Evolutionary conservation across 176 grass and related monocot genomes (phyloP).

Genomic region (Pontederia paniculata): DNA sequence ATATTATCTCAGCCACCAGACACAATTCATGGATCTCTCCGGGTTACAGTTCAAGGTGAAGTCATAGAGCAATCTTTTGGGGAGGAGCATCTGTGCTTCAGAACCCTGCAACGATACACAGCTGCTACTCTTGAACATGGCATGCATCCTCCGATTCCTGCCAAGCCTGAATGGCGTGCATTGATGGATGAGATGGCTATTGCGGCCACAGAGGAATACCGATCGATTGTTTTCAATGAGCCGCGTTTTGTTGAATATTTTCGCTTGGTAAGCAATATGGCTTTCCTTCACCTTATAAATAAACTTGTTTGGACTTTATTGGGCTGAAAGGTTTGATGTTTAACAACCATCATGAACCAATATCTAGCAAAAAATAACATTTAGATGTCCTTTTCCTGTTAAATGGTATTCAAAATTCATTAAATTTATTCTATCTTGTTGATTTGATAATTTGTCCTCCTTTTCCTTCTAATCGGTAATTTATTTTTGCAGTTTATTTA

Average conservation of each 20-base stretch:
- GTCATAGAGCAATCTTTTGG: conserved; percentile 95
- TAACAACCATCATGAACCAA: too few relatives aligned
- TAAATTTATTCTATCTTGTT: too few relatives aligned
- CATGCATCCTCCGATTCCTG: conserved; percentile 72
- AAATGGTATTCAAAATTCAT: too few relatives aligned
- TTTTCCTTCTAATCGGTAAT: too few relatives aligned
- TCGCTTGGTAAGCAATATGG: conserved; percentile 52
- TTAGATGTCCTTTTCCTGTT: too few relatives aligned
- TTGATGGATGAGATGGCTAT: conserved; percentile 89
- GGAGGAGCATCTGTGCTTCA: conserved; percentile 94
- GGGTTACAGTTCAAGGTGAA: conserved; percentile 92
- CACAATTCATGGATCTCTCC: conserved; percentile 79
- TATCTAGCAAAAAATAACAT: too few relatives aligned
- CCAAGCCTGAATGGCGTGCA: conserved; percentile 77
- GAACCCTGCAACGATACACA: conserved; percentile 82
- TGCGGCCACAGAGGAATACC: conserved; percentile 72
- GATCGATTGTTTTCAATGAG: conserved; percentile 85
- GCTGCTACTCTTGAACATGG: conserved; percentile 95
- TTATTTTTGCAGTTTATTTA: too few relatives aligned
- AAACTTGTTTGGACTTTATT: background rate
- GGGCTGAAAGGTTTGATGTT: too few relatives aligned
- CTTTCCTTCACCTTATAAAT: conserved; percentile 1
- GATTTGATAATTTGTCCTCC: too few relatives aligned
- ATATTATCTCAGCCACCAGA: conserved; percentile 95
- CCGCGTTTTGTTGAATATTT: conserved; percentile 96